Base-by-base conservation (phyloP, 345 rosid species). In the Aurinia saxatilis region DNA sequence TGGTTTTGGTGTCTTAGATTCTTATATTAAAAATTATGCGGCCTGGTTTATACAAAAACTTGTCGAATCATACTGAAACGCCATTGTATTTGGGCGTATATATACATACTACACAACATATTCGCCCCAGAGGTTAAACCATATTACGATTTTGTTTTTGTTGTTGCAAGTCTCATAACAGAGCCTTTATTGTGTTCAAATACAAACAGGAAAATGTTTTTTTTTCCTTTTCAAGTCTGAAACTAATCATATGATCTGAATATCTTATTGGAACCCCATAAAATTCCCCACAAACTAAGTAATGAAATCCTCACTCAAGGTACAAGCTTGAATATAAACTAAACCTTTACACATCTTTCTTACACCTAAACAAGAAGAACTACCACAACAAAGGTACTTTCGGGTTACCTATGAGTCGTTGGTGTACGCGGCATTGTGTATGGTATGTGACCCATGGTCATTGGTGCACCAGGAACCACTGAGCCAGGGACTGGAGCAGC, bases 401-500 rank as follows among this genome's bases (percentile, higher is more conserved):
- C 38, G 17, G 8, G 66, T 84, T 69, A 85, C 86, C 95, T 84
- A 72, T 87, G 98, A 67, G 83, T 81, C 6, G 71, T 58, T 41
- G 85, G 75, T 50, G 87, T 67, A 25, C 75, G 91, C 0, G 90
- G 90, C 87, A 92, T 79, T 7, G 84, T 79, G 68, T 89, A 92
- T 4, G 86, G 67, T 75, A 84, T 73, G 12, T 81, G 83, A 71
- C 80, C 76, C 78, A 90, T 78, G 65, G 71, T 87, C 95, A 88
- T 69, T 7, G 90, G 84, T 16, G 92, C 96, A 54, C 87, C 91
- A 40, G 89, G 85, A 71, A 88, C 86, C 62, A 84, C 78, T 23
- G 81, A 67, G 34, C 82, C 88, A 11, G 87, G 80, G 13, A 81
- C 81, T 9, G 88, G 82, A 61, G 88, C 85, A 58, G 84, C 83